These are phyloP conservation scores for Colletotrichum falcatum DNA, from an alignment of 2,329 filamentous ascomycete species.

Conservation along the genomic window DNA sequence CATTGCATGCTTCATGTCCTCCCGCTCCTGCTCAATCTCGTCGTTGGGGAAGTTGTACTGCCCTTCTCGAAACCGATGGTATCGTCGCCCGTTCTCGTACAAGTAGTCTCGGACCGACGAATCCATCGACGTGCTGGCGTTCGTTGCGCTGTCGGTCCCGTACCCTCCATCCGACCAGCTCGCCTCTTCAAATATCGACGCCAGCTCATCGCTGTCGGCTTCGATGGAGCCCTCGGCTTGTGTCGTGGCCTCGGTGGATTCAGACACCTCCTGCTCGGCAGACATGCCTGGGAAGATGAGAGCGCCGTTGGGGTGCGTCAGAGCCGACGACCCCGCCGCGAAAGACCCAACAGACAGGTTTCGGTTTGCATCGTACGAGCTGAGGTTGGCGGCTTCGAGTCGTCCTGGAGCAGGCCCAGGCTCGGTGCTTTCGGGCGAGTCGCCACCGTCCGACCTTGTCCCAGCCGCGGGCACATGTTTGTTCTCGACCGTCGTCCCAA, in stretches of 20 bases:
- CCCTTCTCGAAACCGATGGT: conserved; percentile 67
- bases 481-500: background rate
- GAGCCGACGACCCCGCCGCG: conserved; percentile 45
- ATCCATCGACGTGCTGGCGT: conserved; percentile 53
- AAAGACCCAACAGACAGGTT: background rate
- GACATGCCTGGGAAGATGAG: conserved; percentile 53
- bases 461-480: background rate
- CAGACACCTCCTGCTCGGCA: conserved; percentile 50
- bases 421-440: background rate
- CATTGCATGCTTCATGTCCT: conserved; percentile 69
- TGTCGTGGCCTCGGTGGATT: conserved; percentile 52
- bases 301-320: conserved; percentile 54
- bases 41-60: conserved; percentile 71
- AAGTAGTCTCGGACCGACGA: conserved; percentile 61
- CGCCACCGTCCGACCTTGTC: background rate
- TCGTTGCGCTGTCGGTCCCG: conserved; percentile 52
- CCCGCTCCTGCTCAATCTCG: conserved; percentile 68
- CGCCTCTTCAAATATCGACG: conserved; percentile 40
- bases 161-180: conserved; percentile 52
- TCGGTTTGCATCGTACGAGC: background rate
- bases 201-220: conserved; percentile 49
- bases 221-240: conserved; percentile 53
- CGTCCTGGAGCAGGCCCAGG: background rate
- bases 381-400: background rate
- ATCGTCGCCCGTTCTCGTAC: conserved; percentile 69